Base-by-base conservation (phyloP, 768 basidiomycete species). In the Trametes coccinea region DNA sequence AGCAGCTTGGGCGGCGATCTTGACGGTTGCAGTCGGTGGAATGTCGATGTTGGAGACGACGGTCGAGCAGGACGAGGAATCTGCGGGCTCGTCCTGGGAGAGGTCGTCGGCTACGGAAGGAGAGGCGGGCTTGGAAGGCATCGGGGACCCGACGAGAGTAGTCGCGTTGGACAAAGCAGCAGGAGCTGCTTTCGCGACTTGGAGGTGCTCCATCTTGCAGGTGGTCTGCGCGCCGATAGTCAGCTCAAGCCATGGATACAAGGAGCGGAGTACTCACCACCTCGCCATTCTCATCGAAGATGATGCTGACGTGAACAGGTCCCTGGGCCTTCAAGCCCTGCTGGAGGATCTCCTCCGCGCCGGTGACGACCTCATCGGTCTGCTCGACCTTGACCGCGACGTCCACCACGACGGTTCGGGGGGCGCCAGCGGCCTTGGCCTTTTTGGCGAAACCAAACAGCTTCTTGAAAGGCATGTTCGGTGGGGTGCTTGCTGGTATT, bases 41-140 rank as follows among this genome's bases (percentile, higher is more conserved):
- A 37, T 11, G 34, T 11, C 34, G 2, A 9, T 1, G 29, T 79
- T 58, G 94, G 22, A 5, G 34, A 37, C 30, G 17, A 22, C 29
- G 45, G 45, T 31, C 10, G 45, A 11, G 46, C 37, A 10, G 3
- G 30, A 34, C 31, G 41, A 30, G 8, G 39, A 4, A 47, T 39
- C 30, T 29, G 22, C 17, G 16, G 39, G 40, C 22, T 56, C 29
- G 13, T 30, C 8, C 39, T 27, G 37, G 22, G 34, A 37, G 34
- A 37, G 11, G 14, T 16, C 14, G 47, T 10, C 37, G 39, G 11
- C 30, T 5, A 22, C 17, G 17, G 22, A 16, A 16, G 51, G 5
- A 14, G 34, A 37, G 34, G 16, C 48, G 16, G 48, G 55, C 52
- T 44, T 45, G 57, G 46, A 54, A 10, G 60, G 43, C 53, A 29